phyloP scores from a whole-genome alignment of 2,329 filamentous ascomycete species.

The Diaporthe eres region DNA sequence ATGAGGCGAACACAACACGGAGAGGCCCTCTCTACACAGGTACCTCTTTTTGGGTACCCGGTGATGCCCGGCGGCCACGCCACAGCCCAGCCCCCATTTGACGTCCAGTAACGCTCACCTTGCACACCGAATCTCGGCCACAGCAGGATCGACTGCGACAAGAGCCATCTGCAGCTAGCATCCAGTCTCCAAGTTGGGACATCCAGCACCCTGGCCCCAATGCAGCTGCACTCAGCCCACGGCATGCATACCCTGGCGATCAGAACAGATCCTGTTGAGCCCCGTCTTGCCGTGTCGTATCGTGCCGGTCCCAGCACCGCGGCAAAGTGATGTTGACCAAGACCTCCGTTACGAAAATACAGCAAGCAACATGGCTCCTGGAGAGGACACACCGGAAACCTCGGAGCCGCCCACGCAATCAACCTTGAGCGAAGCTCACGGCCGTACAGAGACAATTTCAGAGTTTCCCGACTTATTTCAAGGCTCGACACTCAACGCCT shows the following conservation, averaged over 20 bases:
- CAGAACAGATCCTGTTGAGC: constrained; percentile 21
- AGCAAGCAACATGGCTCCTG: neutral
- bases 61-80: constrained; percentile 23
- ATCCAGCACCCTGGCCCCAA: neutral
- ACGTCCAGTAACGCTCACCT: neutral
- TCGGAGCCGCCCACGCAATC: constrained; percentile 20
- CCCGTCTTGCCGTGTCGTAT: neutral
- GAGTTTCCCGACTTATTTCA: neutral
- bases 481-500: too few relatives aligned
- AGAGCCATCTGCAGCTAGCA: constrained; percentile 9
- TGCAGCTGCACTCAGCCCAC: neutral
- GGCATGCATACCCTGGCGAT: neutral
- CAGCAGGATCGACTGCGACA: constrained; percentile 23
- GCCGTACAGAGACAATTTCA: constrained; percentile 33
- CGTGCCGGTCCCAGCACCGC: constrained; percentile 20
- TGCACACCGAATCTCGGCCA: constrained; percentile 29
- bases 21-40: neutral
- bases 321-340: neutral
- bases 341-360: neutral
- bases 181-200: constrained; percentile 7
- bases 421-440: constrained; percentile 13
- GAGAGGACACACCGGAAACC: neutral
- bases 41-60: neutral
- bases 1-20: constrained; percentile 8
- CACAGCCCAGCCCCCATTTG: constrained; percentile 10